phyloP scores from a whole-genome alignment of 805 yeast genomes.

The Ogataea ganodermae region DNA sequence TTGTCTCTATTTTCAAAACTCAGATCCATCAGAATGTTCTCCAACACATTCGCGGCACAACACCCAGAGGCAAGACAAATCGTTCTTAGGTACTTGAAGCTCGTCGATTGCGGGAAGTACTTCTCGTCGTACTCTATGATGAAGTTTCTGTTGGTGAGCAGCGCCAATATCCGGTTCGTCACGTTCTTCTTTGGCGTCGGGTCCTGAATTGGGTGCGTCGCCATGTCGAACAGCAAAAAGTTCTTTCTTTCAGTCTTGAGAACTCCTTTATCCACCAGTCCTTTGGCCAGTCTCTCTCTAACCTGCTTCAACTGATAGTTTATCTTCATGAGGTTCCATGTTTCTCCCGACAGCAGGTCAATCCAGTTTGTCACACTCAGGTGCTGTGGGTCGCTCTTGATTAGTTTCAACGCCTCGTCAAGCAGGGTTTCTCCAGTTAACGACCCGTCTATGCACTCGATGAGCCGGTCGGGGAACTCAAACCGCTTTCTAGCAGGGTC shows the following conservation, averaged over 20 bases:
- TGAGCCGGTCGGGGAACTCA: conserved; percentile 81
- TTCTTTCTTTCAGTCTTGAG: conserved; percentile 94
- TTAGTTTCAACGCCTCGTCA: conserved; percentile 89
- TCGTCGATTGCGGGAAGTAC: conserved; percentile 68
- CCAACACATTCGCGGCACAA: conserved; percentile 95
- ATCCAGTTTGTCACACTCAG: conserved; percentile 88
- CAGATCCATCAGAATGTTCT: conserved; percentile 75
- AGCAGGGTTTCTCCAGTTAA: conserved; percentile 93
- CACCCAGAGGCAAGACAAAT: conserved; percentile 84
- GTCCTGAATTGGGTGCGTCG: conserved; percentile 96
- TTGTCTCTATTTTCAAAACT: conserved; percentile 88
- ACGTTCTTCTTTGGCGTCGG: conserved; percentile 80
- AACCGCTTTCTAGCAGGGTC: conserved; percentile 91
- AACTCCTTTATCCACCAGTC: conserved; percentile 95
- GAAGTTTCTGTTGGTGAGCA: conserved; percentile 73
- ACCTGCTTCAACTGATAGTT: conserved; percentile 96
- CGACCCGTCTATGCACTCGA: conserved; percentile 82
- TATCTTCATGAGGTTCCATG: conserved; percentile 95
- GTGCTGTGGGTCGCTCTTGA: conserved; percentile 79
- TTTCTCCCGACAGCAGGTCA: conserved; percentile 90
- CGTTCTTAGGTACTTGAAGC: conserved; percentile 73
- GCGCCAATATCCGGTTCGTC: conserved; percentile 65
- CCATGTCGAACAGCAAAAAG: conserved; percentile 95
- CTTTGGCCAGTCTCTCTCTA: conserved; percentile 93
- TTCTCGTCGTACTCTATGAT: conserved; percentile 53